These are phyloP conservation scores for Mycena belliarum DNA, from an alignment of 768 basidiomycete genomes.

Conservation along the genomic window DNA sequence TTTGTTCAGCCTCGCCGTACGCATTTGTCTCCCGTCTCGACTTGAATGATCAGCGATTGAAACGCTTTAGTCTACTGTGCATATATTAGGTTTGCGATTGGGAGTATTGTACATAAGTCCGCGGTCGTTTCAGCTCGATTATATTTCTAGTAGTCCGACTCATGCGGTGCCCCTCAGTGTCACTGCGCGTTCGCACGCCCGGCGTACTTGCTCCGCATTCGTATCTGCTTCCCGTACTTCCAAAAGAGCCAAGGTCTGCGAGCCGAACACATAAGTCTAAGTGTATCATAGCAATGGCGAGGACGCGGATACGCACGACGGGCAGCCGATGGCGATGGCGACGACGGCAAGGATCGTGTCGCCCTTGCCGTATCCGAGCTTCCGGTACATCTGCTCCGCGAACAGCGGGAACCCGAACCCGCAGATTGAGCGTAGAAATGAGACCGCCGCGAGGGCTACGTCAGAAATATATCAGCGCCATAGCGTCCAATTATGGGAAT, in stretches of 20 bases:
- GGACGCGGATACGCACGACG: conserved; percentile 41
- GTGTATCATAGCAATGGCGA: neutral
- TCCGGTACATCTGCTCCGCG: conserved; percentile 64
- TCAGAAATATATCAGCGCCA: neutral
- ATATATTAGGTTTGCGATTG: too few relatives aligned
- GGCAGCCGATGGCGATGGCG: conserved; percentile 62
- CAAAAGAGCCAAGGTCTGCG: conserved; percentile 38
- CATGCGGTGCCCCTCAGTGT: too few relatives aligned
- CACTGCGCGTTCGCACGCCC: neutral
- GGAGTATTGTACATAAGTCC: too few relatives aligned
- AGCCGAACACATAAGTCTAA: too few relatives aligned
- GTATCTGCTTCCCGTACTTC: conserved; percentile 42
- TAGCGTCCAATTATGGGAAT: too few relatives aligned
- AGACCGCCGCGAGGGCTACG: conserved; percentile 59
- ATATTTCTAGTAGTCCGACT: too few relatives aligned
- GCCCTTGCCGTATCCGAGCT: conserved; percentile 70
- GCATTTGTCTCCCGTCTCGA: too few relatives aligned
- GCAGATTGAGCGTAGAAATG: conserved; percentile 61
- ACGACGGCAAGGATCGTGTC: conserved; percentile 62
- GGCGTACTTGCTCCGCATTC: conserved; percentile 48
- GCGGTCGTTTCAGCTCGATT: too few relatives aligned
- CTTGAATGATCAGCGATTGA: too few relatives aligned
- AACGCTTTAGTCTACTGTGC: too few relatives aligned
- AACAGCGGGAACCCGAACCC: conserved; percentile 84
- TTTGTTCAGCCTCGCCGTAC: too few relatives aligned